Percentiles rank a stretch among this genome's conserved stretches.
phyloP scores from a whole-genome alignment of 148 eudicot species.

The Gaultheria prostrata region DNA sequence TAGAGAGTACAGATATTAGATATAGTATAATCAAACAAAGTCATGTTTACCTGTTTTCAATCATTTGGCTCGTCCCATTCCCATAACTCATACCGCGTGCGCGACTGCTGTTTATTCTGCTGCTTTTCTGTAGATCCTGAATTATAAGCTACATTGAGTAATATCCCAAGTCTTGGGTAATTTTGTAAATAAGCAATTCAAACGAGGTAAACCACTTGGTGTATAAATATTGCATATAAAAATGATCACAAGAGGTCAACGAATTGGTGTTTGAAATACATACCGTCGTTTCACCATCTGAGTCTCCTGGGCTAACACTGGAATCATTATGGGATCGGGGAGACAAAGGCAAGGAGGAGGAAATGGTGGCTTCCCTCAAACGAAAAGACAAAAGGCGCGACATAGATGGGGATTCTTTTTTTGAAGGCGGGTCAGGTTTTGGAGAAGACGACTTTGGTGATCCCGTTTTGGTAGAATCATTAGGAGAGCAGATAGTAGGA shows the following conservation, averaged over 20 bases:
- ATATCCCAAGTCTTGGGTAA: neutral
- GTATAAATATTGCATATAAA: neutral
- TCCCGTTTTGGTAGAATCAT: conserved; percentile 24
- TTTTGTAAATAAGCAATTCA: neutral
- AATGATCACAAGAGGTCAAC: neutral
- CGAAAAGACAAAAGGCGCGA: conserved; percentile 34
- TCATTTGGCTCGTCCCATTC: conserved; percentile 13
- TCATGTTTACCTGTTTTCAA: conserved; percentile 26
- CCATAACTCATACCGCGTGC: conserved; percentile 16
- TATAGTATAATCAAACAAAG: neutral
- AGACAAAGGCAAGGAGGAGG: conserved; percentile 27
- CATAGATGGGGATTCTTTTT: conserved; percentile 19
- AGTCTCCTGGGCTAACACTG: conserved; percentile 32
- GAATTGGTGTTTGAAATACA: conserved; percentile 12
- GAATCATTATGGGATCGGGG: conserved; percentile 20
- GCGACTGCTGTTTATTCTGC: conserved; percentile 16
- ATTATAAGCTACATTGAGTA: conserved; percentile 15
- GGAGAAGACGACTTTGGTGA: conserved; percentile 32
- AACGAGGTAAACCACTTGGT: neutral
- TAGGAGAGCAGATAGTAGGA: conserved; percentile 27
- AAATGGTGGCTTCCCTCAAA: conserved; percentile 15
- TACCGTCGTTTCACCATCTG: conserved; percentile 38
- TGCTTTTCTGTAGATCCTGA: conserved; percentile 32
- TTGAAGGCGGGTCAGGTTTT: conserved; percentile 13
- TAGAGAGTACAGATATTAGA: neutral